phyloP scores from a whole-genome alignment of 805 yeast genomes.

The Yarrowia bubula region DNA sequence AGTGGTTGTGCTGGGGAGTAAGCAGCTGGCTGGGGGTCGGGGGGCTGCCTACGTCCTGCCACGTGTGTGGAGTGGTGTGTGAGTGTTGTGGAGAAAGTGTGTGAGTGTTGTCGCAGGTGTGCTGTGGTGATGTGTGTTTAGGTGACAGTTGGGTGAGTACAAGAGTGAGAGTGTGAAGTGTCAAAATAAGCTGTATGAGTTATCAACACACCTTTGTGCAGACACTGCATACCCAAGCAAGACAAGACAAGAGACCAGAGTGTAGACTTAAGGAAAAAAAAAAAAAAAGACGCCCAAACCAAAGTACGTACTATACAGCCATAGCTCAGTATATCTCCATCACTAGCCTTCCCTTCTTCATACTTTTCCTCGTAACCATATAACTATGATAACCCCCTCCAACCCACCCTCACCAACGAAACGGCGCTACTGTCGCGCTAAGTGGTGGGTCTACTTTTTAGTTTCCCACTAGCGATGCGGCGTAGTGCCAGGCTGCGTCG shows the following conservation, averaged over 20 bases:
- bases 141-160: too few relatives aligned
- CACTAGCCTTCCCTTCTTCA: too few relatives aligned
- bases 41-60: constrained; percentile 23
- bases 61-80: neutral
- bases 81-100: neutral
- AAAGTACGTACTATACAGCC: too few relatives aligned
- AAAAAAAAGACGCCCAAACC: too few relatives aligned
- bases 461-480: constrained; percentile 5
- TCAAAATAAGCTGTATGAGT: too few relatives aligned
- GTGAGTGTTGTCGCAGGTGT: neutral
- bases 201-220: too few relatives aligned
- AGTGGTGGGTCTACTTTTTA: neutral
- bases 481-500: neutral
- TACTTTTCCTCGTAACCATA: too few relatives aligned
- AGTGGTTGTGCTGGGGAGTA: constrained; percentile 3
- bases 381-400: neutral
- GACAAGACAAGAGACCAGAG: too few relatives aligned
- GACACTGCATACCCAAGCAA: too few relatives aligned
- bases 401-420: neutral
- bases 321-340: too few relatives aligned
- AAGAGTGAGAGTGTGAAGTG: too few relatives aligned
- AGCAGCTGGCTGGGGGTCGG: constrained; percentile 5
- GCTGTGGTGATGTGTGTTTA: neutral
- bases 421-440: neutral
- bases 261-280: too few relatives aligned